Percentiles rank a stretch among this genome's conserved stretches.
These are phyloP conservation scores for Lagenidium sp. DNA, from an alignment of 352 stramenopile genomes.

Conservation along the genomic window DNA sequence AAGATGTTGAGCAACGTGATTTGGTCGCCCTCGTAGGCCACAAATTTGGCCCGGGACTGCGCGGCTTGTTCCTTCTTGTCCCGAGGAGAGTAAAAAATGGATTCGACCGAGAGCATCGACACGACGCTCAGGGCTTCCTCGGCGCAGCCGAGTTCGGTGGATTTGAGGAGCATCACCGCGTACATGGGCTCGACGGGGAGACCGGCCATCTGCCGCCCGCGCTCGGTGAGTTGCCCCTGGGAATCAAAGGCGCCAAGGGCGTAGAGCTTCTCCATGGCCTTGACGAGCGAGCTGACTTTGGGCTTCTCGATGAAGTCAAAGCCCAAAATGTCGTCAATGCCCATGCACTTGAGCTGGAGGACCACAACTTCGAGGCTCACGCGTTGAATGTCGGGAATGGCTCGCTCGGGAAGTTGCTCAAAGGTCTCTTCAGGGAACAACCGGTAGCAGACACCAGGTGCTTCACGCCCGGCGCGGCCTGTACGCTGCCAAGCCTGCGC, in stretches of 20 bases:
- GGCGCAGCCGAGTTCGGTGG: conserved; percentile 64
- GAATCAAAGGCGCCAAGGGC: conserved; percentile 58
- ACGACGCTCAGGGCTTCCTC: conserved; percentile 83
- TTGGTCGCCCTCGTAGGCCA: conserved; percentile 79
- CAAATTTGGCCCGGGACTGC: conserved; percentile 66
- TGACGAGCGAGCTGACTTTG: conserved; percentile 59
- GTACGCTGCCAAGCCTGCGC: conserved; percentile 89
- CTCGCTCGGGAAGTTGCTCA: conserved; percentile 64
- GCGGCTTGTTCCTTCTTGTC: conserved; percentile 81
- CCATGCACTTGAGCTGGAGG: conserved; percentile 82
- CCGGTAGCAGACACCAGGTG: conserved; percentile 69
- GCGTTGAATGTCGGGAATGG: conserved; percentile 78
- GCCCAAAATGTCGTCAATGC: conserved; percentile 70
- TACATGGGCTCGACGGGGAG: conserved; percentile 87
- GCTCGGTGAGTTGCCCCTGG: conserved; percentile 51
- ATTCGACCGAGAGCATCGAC: conserved; percentile 87
- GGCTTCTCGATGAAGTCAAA: conserved; percentile 89
- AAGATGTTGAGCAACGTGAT: conserved; percentile 81
- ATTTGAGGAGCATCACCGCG: conserved; percentile 81
- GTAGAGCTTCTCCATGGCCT: conserved; percentile 80
- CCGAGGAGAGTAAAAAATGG: conserved; percentile 81
- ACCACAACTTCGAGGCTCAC: conserved; percentile 81
- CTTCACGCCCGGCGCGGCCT: conserved; percentile 82
- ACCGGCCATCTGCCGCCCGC: conserved; percentile 77
- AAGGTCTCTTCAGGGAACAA: conserved; percentile 83